Conservation (phyloP, 2,329 filamentous ascomycete species). For the Hortaea sp. region DNA sequence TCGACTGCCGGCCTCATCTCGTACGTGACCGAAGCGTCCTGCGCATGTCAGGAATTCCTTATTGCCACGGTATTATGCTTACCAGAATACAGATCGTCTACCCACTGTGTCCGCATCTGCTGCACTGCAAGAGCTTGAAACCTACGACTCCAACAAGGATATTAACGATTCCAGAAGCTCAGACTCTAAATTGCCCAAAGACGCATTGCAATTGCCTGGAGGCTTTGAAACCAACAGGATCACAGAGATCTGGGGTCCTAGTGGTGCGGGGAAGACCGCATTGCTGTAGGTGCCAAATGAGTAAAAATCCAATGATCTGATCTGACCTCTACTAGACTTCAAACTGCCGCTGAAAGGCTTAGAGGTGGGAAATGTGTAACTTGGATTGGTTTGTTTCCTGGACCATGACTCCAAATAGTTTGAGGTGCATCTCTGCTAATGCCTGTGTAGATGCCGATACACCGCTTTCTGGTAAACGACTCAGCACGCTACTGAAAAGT, state of each 20-base stretch:
- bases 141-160: conserved; percentile 37
- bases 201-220: conserved; percentile 22
- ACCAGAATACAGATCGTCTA: conserved; percentile 50
- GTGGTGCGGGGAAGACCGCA: conserved; percentile 75
- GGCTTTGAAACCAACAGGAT: conserved; percentile 69
- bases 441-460: no score
- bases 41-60: no score
- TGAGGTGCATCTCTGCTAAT: no score
- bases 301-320: background rate
- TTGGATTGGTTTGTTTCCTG: conserved; percentile 4
- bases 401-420: no score
- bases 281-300: conserved; percentile 52
- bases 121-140: conserved; percentile 52
- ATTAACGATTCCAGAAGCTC: conserved; percentile 40
- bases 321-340: conserved; percentile 3
- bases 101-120: conserved; percentile 69
- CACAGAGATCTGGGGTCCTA: conserved; percentile 79
- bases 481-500: no score
- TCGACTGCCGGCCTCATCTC: conserved; percentile 25
- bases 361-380: conserved; percentile 3
- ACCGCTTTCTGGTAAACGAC: no score
- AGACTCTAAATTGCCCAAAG: conserved; percentile 30
- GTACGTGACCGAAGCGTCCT: conserved; percentile 18
- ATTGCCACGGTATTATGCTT: background rate
- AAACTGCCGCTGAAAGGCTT: conserved; percentile 2